Evolutionary conservation across 148 eudicot genomes (phyloP).

Genomic region (Rhododendron griersonianum): DNA sequence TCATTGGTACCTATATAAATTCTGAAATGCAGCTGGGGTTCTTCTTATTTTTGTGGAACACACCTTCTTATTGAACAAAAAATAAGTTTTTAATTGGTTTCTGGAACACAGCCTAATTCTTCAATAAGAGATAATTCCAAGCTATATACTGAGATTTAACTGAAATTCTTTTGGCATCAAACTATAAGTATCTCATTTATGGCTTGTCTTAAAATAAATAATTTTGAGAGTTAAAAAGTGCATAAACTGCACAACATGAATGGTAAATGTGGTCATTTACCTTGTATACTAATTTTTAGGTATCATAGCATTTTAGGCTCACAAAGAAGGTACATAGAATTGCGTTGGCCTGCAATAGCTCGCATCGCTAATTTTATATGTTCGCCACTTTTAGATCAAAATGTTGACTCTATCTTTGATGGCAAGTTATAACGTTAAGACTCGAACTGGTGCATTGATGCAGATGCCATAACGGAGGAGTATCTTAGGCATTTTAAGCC

Average conservation of each 20-base stretch:
- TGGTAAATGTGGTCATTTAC: neutral
- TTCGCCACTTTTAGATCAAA: neutral
- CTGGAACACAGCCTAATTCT: neutral
- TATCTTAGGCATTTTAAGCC: too few species aligned
- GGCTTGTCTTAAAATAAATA: too few species aligned
- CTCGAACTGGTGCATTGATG: neutral
- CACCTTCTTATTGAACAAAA: too few species aligned
- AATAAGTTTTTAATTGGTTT: too few species aligned
- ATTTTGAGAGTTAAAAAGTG: too few species aligned
- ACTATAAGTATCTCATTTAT: too few species aligned
- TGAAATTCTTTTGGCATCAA: neutral
- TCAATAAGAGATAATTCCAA: neutral
- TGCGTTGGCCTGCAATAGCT: neutral
- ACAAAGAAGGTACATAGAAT: neutral
- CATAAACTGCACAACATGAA: neutral
- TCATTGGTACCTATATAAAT: too few species aligned
- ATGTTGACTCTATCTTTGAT: neutral
- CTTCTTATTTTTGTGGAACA: too few species aligned
- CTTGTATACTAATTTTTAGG: neutral
- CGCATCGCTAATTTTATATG: neutral
- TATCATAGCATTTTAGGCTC: neutral
- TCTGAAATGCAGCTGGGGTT: too few species aligned
- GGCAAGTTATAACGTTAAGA: neutral
- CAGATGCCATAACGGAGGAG: too few species aligned
- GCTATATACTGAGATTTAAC: neutral